Conservation (phyloP, 108 stramenopile species). For the Cyclotella atomus region DNA sequence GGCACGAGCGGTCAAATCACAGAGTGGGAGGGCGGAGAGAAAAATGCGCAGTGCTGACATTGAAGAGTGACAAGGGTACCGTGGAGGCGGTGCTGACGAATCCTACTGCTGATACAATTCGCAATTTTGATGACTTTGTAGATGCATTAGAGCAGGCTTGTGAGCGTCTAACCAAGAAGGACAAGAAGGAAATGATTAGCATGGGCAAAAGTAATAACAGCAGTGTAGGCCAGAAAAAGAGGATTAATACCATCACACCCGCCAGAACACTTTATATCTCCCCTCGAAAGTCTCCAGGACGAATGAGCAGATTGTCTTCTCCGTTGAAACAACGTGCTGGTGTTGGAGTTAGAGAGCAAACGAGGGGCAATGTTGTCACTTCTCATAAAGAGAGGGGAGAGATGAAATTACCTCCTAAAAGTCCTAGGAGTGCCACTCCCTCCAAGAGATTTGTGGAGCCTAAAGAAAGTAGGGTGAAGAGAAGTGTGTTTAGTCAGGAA, state of each 20-base stretch:
- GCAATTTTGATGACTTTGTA: background rate
- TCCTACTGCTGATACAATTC: background rate
- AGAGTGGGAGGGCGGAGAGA: too few species aligned
- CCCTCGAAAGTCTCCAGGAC: background rate
- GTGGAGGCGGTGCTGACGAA: background rate
- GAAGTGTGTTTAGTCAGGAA: slow-evolving; percentile 3
- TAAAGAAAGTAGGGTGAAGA: background rate
- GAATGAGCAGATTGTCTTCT: background rate
- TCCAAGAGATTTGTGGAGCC: slow-evolving; percentile 6
- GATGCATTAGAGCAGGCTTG: background rate
- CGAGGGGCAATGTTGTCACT: background rate
- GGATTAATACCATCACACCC: background rate
- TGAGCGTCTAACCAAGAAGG: background rate
- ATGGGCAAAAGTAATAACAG: background rate
- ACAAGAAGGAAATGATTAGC: background rate
- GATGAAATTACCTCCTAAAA: slow-evolving; percentile 24
- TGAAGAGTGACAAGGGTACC: background rate
- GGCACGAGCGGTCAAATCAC: background rate
- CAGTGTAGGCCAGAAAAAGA: too few species aligned
- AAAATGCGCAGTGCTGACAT: background rate
- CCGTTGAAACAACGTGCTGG: background rate
- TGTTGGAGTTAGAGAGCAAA: background rate
- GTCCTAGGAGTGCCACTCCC: slow-evolving; percentile 39
- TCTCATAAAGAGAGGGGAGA: background rate
- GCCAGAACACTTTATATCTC: too few species aligned